phyloP scores from a whole-genome alignment of 75 land plant species.

The Sequoiadendron giganteum region DNA sequence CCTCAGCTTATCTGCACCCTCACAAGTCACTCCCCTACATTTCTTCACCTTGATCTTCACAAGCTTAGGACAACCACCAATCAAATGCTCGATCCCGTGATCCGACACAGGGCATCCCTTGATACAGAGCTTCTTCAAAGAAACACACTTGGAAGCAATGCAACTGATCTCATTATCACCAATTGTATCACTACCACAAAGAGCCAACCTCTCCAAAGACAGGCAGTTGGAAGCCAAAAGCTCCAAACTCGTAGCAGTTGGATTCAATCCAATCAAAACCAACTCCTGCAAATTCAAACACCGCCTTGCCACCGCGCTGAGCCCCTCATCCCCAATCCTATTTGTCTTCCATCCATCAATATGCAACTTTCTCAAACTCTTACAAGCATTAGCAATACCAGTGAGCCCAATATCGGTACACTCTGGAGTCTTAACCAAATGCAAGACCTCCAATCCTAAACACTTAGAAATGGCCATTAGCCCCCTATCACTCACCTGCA shows the following conservation, averaged over 20 bases:
- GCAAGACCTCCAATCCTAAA: constrained; percentile 60
- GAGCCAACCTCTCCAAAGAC: constrained; percentile 70
- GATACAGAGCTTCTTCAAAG: constrained; percentile 86
- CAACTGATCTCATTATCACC: constrained; percentile 86
- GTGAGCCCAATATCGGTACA: constrained; percentile 70
- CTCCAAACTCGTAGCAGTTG: constrained; percentile 59
- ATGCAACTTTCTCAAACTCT: constrained; percentile 66
- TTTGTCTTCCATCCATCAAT: constrained; percentile 92
- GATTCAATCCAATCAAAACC: constrained; percentile 85
- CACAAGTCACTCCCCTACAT: constrained; percentile 76
- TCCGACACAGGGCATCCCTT: constrained; percentile 91
- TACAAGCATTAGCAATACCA: constrained; percentile 62
- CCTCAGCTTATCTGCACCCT: constrained; percentile 60
- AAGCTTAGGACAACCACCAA: constrained; percentile 79
- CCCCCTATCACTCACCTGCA: constrained; percentile 73
- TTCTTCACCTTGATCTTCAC: constrained; percentile 95
- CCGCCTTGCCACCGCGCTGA: constrained; percentile 49
- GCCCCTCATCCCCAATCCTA: constrained; percentile 81
- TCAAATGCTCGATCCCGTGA: constrained; percentile 73
- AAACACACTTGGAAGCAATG: constrained; percentile 57
- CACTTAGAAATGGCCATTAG: constrained; percentile 58
- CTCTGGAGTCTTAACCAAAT: constrained; percentile 87
- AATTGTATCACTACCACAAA: constrained; percentile 85
- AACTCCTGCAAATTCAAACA: constrained; percentile 80
- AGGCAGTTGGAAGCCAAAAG: constrained; percentile 62